These are phyloP conservation scores for Sistotremastrum niveocremeum DNA, from an alignment of 768 basidiomycete species.

Conservation along the genomic window DNA sequence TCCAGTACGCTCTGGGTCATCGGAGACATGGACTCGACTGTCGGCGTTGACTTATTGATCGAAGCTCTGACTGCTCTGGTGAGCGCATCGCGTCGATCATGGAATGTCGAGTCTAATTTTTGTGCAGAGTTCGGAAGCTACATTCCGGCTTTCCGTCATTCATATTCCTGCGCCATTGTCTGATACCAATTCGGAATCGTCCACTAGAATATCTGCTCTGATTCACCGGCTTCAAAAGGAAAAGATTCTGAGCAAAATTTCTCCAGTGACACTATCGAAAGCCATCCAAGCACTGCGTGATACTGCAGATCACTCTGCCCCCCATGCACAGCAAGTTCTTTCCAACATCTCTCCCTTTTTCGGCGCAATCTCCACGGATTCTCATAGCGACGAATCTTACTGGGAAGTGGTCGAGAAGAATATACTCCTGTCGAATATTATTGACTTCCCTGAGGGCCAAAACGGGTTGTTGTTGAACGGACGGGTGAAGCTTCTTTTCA, in stretches of 20 bases:
- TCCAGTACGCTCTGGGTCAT: constrained; percentile 38
- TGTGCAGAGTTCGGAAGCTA: constrained; percentile 29
- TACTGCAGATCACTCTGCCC: too few species aligned
- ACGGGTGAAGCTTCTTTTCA: constrained; percentile 37
- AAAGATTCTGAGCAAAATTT: constrained; percentile 24
- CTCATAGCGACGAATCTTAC: too few species aligned
- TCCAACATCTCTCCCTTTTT: too few species aligned
- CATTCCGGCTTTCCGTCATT: constrained; percentile 57
- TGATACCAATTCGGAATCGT: too few species aligned
- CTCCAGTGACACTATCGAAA: constrained; percentile 6
- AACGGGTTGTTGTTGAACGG: constrained; percentile 69
- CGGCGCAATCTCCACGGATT: too few species aligned
- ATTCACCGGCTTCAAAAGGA: constrained; percentile 36
- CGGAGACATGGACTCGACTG: constrained; percentile 59
- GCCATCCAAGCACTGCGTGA: too few species aligned
- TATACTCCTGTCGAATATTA: too few species aligned
- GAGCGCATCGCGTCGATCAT: constrained; percentile 8
- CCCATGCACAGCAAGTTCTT: too few species aligned
- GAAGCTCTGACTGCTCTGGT: constrained; percentile 60
- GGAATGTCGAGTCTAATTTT: neutral
- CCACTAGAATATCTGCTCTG: constrained; percentile 11
- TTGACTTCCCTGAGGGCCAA: constrained; percentile 23
- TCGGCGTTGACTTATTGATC: constrained; percentile 43
- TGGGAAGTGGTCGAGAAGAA: too few species aligned
- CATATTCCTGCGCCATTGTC: constrained; percentile 42